Evolutionary conservation across 1,284 basidiomycete species (phyloP).

Genomic region (Cutaneotrichosporon daszewskae): DNA sequence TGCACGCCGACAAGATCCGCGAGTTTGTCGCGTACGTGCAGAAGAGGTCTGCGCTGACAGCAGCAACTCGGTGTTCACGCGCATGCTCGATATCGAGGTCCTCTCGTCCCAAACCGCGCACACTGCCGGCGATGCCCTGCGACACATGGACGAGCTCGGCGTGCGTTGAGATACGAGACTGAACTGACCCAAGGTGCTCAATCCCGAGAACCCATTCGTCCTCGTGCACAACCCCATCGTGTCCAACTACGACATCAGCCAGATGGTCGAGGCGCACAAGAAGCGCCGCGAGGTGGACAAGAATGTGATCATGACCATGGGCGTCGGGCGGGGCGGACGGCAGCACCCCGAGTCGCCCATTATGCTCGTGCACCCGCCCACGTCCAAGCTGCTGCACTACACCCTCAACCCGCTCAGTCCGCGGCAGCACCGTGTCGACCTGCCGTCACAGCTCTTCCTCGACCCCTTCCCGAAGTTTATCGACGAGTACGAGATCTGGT

Average conservation of each 20-base stretch:
- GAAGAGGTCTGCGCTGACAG: not conserved
- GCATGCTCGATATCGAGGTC: slow-evolving; percentile 74
- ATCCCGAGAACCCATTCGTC: slow-evolving; percentile 72
- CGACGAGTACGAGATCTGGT: slow-evolving; percentile 77
- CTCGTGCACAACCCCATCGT: slow-evolving; percentile 92
- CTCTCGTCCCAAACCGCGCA: slow-evolving; percentile 82
- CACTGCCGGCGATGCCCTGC: slow-evolving; percentile 90
- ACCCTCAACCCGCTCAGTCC: slow-evolving; percentile 41
- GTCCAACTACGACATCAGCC: slow-evolving; percentile 84
- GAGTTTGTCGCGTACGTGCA: slow-evolving; percentile 52
- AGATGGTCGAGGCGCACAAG: slow-evolving; percentile 83
- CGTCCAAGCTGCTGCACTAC: slow-evolving; percentile 42
- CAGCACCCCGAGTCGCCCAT: slow-evolving; percentile 46
- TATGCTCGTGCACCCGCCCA: slow-evolving; percentile 46
- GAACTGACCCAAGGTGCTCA: slow-evolving; percentile 60
- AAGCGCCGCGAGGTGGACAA: slow-evolving; percentile 79
- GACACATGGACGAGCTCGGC: slow-evolving; percentile 84
- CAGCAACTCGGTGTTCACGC: slow-evolving; percentile 17
- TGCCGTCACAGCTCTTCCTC: slow-evolving; percentile 46
- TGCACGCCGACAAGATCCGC: slow-evolving; percentile 76
- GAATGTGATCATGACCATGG: slow-evolving; percentile 94
- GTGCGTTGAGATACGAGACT: slow-evolving; percentile 12
- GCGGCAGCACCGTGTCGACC: slow-evolving; percentile 35
- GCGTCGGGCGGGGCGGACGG: slow-evolving; percentile 54
- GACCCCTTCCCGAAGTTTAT: slow-evolving; percentile 51